A percentile compares a stretch with the other conserved stretches of the same genome.
Conservation (phyloP, 805 yeast species). For the Candida hungchunana region DNA sequence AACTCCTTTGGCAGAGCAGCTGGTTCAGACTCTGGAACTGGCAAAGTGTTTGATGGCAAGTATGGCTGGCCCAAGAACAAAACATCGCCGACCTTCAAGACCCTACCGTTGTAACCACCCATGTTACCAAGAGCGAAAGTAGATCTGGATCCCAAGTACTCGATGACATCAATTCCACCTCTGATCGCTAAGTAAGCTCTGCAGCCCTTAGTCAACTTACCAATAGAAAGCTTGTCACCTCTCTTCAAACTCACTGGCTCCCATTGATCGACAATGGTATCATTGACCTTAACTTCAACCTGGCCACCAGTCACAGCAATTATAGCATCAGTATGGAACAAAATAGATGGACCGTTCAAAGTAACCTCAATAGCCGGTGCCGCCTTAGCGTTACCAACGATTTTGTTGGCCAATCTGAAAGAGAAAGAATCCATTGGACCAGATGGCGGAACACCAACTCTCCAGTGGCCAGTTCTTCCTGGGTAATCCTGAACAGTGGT, state of each 20-base stretch:
- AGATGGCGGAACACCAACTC: slow-evolving; percentile 91
- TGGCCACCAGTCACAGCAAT: slow-evolving; percentile 87
- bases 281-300: slow-evolving; percentile 64
- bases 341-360: slow-evolving; percentile 76
- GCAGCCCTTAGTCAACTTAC: slow-evolving; percentile 80
- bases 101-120: slow-evolving; percentile 95
- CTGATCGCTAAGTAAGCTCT: slow-evolving; percentile 86
- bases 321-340: slow-evolving; percentile 77
- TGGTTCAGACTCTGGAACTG: slow-evolving; percentile 69
- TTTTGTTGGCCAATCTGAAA: slow-evolving; percentile 82
- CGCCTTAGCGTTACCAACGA: slow-evolving; percentile 78
- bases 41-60: slow-evolving; percentile 61
- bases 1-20: slow-evolving; percentile 46
- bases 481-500: slow-evolving; percentile 97
- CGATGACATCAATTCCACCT: slow-evolving; percentile 92
- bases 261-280: slow-evolving; percentile 54
- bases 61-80: slow-evolving; percentile 79
- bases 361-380: slow-evolving; percentile 94
- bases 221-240: slow-evolving; percentile 78
- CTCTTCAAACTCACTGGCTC: slow-evolving; percentile 64
- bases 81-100: slow-evolving; percentile 87
- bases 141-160: slow-evolving; percentile 92
- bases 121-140: slow-evolving; percentile 90
- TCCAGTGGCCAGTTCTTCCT: slow-evolving; percentile 70
- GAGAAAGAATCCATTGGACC: slow-evolving; percentile 97